Evolutionary conservation across 345 rosid genomes (phyloP).

Genomic region (Erucastrum elatum): DNA sequence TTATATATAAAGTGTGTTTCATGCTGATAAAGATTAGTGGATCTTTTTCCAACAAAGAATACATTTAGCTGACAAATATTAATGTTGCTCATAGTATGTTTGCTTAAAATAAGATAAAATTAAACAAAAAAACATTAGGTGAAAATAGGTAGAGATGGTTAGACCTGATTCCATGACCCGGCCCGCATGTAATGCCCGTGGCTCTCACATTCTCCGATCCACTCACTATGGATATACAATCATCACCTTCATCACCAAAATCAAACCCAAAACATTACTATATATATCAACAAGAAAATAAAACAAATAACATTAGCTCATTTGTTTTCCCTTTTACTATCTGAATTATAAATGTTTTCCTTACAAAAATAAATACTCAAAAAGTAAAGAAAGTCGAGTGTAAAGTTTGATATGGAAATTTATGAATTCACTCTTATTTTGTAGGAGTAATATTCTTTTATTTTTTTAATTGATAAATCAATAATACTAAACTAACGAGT

Average conservation of each 20-base stretch:
- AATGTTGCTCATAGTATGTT: conserved; percentile 11
- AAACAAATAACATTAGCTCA: not conserved
- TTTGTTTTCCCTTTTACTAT: not conserved
- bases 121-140: conserved; percentile 17
- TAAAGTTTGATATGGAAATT: not conserved
- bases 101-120: conserved; percentile 6
- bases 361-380: not conserved
- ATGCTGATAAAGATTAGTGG: conserved; percentile 33
- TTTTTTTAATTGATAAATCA: not conserved
- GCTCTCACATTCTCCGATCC: conserved; percentile 80
- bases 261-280: conserved; percentile 26
- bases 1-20: not conserved
- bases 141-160: conserved; percentile 33
- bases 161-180: conserved; percentile 97
- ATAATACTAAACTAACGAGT: not conserved
- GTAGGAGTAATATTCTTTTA: no score
- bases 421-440: no score
- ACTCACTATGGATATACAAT: conserved; percentile 82
- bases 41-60: conserved; percentile 10
- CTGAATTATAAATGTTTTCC: not conserved
- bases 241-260: conserved; percentile 64
- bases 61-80: conserved; percentile 6
- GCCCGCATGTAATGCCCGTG: conserved; percentile 82
- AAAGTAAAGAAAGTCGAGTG: not conserved
- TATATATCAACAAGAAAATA: not conserved